A percentile compares a stretch with the other conserved stretches of the same genome.
Evolutionary conservation across 2,329 filamentous ascomycete species (phyloP).

Genomic region (Claviceps purpurea): DNA sequence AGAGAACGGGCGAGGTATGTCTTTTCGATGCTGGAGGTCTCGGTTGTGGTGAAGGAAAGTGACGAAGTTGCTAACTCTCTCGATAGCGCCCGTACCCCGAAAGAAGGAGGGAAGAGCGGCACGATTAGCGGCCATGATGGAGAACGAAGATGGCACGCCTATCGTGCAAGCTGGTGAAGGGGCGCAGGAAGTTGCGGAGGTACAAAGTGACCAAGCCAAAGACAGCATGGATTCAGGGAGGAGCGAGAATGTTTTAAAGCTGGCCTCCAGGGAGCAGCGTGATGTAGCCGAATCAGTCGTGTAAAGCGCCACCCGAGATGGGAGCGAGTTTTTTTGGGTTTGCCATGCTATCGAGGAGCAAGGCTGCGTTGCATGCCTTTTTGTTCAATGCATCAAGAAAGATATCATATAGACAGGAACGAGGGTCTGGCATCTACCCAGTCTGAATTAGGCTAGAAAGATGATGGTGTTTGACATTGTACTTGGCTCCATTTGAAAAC

Average conservation of each 20-base stretch:
- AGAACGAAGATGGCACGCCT: slow-evolving; percentile 19
- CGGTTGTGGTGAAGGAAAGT: neutral
- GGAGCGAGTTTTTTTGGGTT: neutral
- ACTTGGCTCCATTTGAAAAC: too few species aligned
- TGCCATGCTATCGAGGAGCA: neutral
- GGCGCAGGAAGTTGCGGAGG: neutral
- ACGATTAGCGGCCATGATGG: slow-evolving; percentile 38
- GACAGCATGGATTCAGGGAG: neutral
- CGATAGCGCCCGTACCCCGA: slow-evolving; percentile 34
- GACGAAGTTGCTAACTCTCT: slow-evolving; percentile 7
- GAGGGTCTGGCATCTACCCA: neutral
- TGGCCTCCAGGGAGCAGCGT: neutral
- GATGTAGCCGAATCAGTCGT: neutral
- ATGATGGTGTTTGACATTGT: too few species aligned
- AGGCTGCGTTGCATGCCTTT: neutral
- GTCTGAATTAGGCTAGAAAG: too few species aligned
- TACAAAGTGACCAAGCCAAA: neutral
- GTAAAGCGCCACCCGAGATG: neutral
- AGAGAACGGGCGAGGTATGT: slow-evolving; percentile 79
- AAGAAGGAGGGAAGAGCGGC: slow-evolving; percentile 44
- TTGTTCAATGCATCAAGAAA: too few species aligned
- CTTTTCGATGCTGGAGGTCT: neutral
- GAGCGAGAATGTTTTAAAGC: neutral
- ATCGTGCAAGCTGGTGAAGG: neutral
- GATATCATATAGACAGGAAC: neutral